These are phyloP conservation scores for Plasmopara viticola DNA, from an alignment of 352 stramenopile species.

Conservation along the genomic window DNA sequence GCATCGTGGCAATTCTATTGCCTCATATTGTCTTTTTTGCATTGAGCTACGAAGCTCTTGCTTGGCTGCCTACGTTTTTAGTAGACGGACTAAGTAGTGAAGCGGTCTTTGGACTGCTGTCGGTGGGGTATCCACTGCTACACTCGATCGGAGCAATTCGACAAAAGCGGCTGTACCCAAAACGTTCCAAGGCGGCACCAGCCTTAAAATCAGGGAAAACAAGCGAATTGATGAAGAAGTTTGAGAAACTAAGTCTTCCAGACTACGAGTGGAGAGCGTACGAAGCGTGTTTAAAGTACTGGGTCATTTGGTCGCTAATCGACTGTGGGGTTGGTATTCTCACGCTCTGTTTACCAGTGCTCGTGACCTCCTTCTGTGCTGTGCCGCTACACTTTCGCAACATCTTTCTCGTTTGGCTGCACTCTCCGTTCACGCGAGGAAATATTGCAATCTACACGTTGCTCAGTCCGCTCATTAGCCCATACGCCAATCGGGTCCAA, in stretches of 20 bases:
- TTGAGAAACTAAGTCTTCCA: slow-evolving; percentile 27
- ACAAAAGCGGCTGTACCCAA: slow-evolving; percentile 40
- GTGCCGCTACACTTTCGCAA: slow-evolving; percentile 58
- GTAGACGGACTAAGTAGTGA: slow-evolving; percentile 53
- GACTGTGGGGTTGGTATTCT: slow-evolving; percentile 40
- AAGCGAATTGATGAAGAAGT: slow-evolving; percentile 24
- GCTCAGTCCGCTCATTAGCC: slow-evolving; percentile 58
- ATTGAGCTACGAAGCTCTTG: slow-evolving; percentile 49
- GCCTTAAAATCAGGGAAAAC: neutral
- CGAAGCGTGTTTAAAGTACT: slow-evolving; percentile 81
- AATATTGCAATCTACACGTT: slow-evolving; percentile 68
- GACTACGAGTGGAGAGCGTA: slow-evolving; percentile 60
- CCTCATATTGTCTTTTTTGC: slow-evolving; percentile 64
- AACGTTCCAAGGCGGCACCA: slow-evolving; percentile 16
- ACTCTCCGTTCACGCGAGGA: slow-evolving; percentile 66
- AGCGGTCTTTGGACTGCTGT: slow-evolving; percentile 49
- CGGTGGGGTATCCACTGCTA: slow-evolving; percentile 55
- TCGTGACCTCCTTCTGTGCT: slow-evolving; percentile 46
- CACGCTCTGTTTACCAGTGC: slow-evolving; percentile 60
- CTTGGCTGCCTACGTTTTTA: slow-evolving; percentile 41
- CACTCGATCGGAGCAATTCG: slow-evolving; percentile 61
- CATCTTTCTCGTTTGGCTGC: slow-evolving; percentile 73
- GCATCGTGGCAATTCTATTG: slow-evolving; percentile 47
- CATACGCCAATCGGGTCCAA: slow-evolving; percentile 64
- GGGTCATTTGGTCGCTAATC: slow-evolving; percentile 70